Evolutionary conservation across 768 basidiomycete species (phyloP).

Genomic region (Mycena albidolilacea): DNA sequence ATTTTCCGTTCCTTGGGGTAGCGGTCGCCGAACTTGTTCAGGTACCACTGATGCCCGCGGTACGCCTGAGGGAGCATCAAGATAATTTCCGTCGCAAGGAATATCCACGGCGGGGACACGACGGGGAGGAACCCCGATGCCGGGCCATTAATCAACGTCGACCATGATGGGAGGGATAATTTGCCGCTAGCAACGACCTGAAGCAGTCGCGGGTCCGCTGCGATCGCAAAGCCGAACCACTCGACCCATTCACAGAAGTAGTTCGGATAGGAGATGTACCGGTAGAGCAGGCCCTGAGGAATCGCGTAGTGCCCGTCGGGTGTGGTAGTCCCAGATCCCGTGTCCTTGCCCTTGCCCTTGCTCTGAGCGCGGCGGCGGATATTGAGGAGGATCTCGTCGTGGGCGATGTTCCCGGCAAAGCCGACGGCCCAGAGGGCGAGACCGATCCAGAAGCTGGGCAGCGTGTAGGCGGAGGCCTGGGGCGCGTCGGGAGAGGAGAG

Average conservation of each 20-base stretch:
- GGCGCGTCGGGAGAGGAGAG: constrained; percentile 71
- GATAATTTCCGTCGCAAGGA: constrained; percentile 79
- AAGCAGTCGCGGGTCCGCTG: constrained; percentile 65
- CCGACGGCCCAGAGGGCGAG: constrained; percentile 79
- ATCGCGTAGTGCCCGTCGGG: constrained; percentile 77
- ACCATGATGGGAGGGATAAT: constrained; percentile 42
- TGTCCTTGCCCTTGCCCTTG: constrained; percentile 53
- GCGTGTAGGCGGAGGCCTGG: constrained; percentile 44
- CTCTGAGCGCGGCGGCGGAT: constrained; percentile 76
- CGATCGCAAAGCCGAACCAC: constrained; percentile 91
- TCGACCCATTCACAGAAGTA: constrained; percentile 97
- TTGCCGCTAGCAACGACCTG: constrained; percentile 26
- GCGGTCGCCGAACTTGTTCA: constrained; percentile 74
- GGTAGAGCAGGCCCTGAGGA: constrained; percentile 84
- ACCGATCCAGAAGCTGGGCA: constrained; percentile 73
- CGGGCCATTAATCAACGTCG: constrained; percentile 34
- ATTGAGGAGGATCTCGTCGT: constrained; percentile 92
- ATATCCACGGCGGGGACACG: constrained; percentile 84
- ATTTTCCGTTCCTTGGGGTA: constrained; percentile 86
- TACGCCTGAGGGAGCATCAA: constrained; percentile 88
- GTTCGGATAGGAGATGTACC: constrained; percentile 90
- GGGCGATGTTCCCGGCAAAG: constrained; percentile 83
- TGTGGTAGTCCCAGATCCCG: constrained; percentile 34
- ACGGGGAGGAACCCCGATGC: constrained; percentile 53
- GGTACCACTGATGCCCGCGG: constrained; percentile 91